Percentiles rank a stretch among this genome's conserved stretches.
Conservation (phyloP, 2,329 filamentous ascomycete genomes). For the Leptographium procerum region DNA sequence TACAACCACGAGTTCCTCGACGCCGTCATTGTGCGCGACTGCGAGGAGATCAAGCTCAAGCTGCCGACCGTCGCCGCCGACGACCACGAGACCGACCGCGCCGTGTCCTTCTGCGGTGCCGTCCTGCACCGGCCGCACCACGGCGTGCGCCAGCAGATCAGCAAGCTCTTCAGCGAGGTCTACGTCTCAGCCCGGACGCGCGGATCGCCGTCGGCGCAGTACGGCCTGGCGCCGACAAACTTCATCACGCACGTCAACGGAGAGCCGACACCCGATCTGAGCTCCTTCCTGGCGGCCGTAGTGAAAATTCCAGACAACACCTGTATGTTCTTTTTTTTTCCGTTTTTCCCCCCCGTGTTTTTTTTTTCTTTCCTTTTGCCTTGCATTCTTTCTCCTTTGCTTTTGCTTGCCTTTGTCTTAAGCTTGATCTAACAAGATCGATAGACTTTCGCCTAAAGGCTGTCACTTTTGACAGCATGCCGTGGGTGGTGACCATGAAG, state of each 20-base stretch:
- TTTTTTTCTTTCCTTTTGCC: background rate
- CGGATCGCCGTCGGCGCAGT: slow-evolving; percentile 77
- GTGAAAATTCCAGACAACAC: slow-evolving; percentile 90
- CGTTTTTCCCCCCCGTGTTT: background rate
- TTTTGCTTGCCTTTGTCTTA: background rate
- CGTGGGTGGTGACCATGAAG: slow-evolving; percentile 99
- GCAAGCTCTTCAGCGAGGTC: slow-evolving; percentile 88
- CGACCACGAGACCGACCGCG: slow-evolving; percentile 84
- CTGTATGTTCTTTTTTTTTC: slow-evolving; percentile 38
- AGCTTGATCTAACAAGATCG: background rate
- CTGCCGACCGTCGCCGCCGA: slow-evolving; percentile 80
- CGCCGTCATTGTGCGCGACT: slow-evolving; percentile 76
- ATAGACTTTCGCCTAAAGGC: slow-evolving; percentile 86
- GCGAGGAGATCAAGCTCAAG: slow-evolving; percentile 63
- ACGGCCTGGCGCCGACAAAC: slow-evolving; percentile 88
- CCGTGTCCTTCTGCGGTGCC: slow-evolving; percentile 90
- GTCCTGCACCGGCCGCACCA: slow-evolving; percentile 89
- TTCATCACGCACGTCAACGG: slow-evolving; percentile 97
- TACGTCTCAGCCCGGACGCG: slow-evolving; percentile 84
- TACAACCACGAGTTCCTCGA: slow-evolving; percentile 78
- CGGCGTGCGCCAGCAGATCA: slow-evolving; percentile 93
- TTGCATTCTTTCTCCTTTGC: background rate
- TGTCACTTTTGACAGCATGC: slow-evolving; percentile 97
- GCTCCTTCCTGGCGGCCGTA: slow-evolving; percentile 69
- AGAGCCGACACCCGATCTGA: slow-evolving; percentile 68